Conservation (phyloP, 2,329 filamentous ascomycete genomes). For the Aspergillus bombycis region DNA sequence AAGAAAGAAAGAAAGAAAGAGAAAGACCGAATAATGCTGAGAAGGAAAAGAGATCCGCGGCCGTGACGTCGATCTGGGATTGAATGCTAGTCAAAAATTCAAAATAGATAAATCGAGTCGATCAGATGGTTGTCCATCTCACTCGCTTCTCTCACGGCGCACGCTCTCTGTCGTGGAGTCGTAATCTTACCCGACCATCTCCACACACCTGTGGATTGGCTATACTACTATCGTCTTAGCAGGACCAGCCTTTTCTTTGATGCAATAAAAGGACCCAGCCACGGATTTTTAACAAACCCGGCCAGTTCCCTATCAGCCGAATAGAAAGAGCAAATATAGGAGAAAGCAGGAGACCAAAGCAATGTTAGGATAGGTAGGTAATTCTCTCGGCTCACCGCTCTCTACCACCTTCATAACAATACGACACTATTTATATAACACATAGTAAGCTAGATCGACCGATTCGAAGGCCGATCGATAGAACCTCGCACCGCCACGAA, state of each 20-base stretch:
- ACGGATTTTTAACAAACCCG: neutral
- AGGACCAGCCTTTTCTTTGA: neutral
- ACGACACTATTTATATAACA: too few relatives aligned
- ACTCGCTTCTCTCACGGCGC: neutral
- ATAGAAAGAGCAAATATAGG: neutral
- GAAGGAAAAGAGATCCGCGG: slow-evolving; percentile 5
- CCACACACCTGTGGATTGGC: neutral
- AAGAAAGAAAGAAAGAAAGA: too few relatives aligned
- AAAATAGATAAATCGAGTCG: neutral
- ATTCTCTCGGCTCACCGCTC: neutral
- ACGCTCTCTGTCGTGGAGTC: neutral
- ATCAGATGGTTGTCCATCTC: neutral
- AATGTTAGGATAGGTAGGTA: neutral
- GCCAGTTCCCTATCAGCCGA: neutral
- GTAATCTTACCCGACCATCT: neutral
- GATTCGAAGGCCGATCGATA: slow-evolving; percentile 18
- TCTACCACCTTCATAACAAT: neutral
- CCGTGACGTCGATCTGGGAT: slow-evolving; percentile 3
- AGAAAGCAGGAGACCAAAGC: neutral
- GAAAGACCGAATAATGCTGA: neutral
- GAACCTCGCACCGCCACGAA: slow-evolving; percentile 21
- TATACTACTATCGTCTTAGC: neutral
- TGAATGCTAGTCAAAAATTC: neutral
- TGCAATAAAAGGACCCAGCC: neutral
- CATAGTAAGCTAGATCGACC: slow-evolving; percentile 1